Conservation (phyloP, 1,139 yeast species). For the Blastobotrys petasosporus region DNA sequence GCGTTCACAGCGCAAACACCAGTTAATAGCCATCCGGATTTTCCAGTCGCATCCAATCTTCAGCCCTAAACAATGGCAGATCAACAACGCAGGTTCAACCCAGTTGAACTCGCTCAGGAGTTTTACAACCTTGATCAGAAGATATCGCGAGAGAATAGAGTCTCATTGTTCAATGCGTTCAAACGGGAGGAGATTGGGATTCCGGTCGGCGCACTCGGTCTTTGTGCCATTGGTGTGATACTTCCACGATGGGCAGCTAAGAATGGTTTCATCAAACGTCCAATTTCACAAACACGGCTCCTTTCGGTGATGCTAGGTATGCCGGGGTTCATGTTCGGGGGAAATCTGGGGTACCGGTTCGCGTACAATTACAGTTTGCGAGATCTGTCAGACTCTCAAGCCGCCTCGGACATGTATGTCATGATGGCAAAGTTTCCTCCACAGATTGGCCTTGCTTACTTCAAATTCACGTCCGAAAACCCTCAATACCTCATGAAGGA, state of each 20-base stretch:
- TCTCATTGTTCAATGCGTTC: slow-evolving; percentile 17
- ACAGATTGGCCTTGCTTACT: slow-evolving; percentile 28
- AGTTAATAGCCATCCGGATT: not conserved
- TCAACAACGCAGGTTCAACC: not conserved
- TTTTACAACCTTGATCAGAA: slow-evolving; percentile 19
- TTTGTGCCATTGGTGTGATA: slow-evolving; percentile 20
- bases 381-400: slow-evolving; percentile 16
- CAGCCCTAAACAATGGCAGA: not conserved
- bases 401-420: slow-evolving; percentile 21
- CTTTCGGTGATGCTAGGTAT: slow-evolving; percentile 20
- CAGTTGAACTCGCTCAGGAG: slow-evolving; percentile 13
- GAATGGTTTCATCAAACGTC: slow-evolving; percentile 14
- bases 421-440: slow-evolving; percentile 23
- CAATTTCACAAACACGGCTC: slow-evolving; percentile 17
- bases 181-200: slow-evolving; percentile 16
- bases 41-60: not conserved
- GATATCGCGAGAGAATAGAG: slow-evolving; percentile 16
- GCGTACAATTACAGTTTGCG: slow-evolving; percentile 16
- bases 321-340: slow-evolving; percentile 20
- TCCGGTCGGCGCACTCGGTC: slow-evolving; percentile 21
- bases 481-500: slow-evolving; percentile 25
- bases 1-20: not conserved
- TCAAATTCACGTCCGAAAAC: slow-evolving; percentile 21
- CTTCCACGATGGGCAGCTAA: slow-evolving; percentile 18
- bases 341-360: slow-evolving; percentile 18